These are phyloP conservation scores for Colletotrichum filicis DNA, from an alignment of 2,329 filamentous ascomycete species.

Conservation along the genomic window DNA sequence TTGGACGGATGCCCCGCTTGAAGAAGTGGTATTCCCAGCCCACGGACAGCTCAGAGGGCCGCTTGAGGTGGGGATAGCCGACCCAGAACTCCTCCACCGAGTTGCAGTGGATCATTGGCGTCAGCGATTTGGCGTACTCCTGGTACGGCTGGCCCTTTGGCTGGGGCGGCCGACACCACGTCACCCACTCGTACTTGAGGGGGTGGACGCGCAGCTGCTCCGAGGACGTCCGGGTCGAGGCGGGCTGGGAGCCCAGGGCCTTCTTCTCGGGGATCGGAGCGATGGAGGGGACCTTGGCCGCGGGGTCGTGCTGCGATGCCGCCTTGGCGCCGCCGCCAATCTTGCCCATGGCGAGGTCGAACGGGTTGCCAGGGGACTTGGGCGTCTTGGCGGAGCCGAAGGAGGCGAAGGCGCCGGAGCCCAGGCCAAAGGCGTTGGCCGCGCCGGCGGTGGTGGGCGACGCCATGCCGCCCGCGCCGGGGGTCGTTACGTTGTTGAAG, in stretches of 20 bases:
- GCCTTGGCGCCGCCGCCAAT: constrained; percentile 55
- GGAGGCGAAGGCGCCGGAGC: constrained; percentile 96
- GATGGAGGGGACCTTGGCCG: constrained; percentile 56
- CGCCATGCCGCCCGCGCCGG: constrained; percentile 73
- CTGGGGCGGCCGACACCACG: constrained; percentile 97
- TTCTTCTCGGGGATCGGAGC: constrained; percentile 69
- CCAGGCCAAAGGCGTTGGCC: constrained; percentile 91
- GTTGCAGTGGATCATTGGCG: constrained; percentile 83
- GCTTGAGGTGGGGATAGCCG: constrained; percentile 89
- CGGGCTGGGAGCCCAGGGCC: constrained; percentile 31
- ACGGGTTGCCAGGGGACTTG: constrained; percentile 83
- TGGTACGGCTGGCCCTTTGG: constrained; percentile 89
- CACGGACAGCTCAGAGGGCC: constrained; percentile 86
- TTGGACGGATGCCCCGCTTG: constrained; percentile 93
- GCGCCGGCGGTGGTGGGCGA: constrained; percentile 81
- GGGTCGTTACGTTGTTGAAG: constrained; percentile 80
- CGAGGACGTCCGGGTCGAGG: constrained; percentile 33
- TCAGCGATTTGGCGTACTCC: constrained; percentile 97
- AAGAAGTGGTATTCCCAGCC: constrained; percentile 99
- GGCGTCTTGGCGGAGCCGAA: constrained; percentile 89
- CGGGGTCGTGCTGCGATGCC: constrained; percentile 45
- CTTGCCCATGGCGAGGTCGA: constrained; percentile 76
- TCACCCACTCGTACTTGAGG: constrained; percentile 90
- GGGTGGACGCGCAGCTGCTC: constrained; percentile 34
- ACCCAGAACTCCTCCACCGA: constrained; percentile 93